Evolutionary conservation across 305 asterid genomes (phyloP), one percentile per base, ranked within the genome.

Genomic region (Salvia sclarea): DNA sequence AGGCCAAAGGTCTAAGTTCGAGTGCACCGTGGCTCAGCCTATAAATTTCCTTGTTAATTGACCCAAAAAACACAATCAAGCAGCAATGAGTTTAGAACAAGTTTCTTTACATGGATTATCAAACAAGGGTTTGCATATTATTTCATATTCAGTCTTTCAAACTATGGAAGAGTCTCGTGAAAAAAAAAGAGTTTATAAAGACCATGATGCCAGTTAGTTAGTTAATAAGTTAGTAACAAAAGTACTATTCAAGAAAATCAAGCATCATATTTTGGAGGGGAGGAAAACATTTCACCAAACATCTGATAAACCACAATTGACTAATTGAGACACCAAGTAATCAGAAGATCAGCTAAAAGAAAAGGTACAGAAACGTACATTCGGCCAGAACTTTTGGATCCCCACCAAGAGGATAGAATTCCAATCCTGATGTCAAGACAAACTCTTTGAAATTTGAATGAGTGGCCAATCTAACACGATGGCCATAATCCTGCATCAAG

Each of bases 361-460:
- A 14, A 43, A 68, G 61, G 65, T 55, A 61, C 30, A 71, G 75
- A 73, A 71, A 83, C 95, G 70, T 88, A 90, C 98, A 90, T 77
- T 83, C 98, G 2, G 98, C 98, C 75, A 93, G 96, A 80, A 88
- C 84, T 88, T 85, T 88, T 56, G 98, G 98, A 81, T 93, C 98
- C 12, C 95, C 98, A 11, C 98, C 97, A 16, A 93, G 95, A 68
- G 98, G 97, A 86, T 88, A 89, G 77, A 93, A 93, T 80, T 93
- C 98, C 91, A 93, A 81, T 48, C 98, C 97, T 62, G 97, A 79
- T 52, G 96, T 81, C 90, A 93, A 68, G 71, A 93, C 98, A 80
- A 93, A 93, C 88, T 90, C 98, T 79, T 87, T 90, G 79, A 90
- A 93, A 82, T 93, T 93, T 78, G 95, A 86, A 80, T 93, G 98